Evolutionary conservation across 2,329 filamentous ascomycete species (phyloP).

Genomic region (Pseudogymnoascus sp.): DNA sequence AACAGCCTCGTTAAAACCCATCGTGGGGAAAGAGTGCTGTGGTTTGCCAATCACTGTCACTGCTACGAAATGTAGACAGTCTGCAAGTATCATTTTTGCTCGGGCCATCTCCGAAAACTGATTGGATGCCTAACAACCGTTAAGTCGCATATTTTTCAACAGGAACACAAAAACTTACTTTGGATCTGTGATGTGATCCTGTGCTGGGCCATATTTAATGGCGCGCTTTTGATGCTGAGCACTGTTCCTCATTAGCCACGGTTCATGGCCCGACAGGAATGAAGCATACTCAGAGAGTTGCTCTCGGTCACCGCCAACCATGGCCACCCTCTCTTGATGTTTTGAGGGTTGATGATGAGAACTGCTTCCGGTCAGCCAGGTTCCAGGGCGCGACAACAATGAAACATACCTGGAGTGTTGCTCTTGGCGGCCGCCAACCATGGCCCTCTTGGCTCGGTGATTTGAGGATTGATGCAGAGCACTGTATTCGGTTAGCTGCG

Average conservation of each 20-base stretch:
- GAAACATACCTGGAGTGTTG: no score
- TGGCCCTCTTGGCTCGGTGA: no score
- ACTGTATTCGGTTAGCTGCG: neutral
- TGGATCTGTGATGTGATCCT: neutral
- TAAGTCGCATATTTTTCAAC: neutral
- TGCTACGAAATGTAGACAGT: slow-evolving; percentile 1
- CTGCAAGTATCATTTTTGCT: slow-evolving; percentile 2
- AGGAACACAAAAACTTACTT: neutral
- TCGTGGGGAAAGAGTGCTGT: neutral
- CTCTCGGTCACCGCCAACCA: no score
- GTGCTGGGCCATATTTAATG: neutral
- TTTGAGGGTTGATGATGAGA: no score
- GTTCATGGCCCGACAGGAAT: no score
- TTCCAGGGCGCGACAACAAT: no score
- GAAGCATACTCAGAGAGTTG: no score
- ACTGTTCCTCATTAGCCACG: neutral
- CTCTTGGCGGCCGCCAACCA: no score
- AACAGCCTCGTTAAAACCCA: neutral
- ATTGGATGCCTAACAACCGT: neutral
- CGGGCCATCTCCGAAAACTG: slow-evolving; percentile 1
- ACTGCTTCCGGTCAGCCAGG: no score
- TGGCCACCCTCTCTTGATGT: no score
- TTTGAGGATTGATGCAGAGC: neutral
- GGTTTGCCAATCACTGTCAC: slow-evolving; percentile 5
- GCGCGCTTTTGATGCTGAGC: neutral